Evolutionary conservation across 345 rosid genomes (phyloP), one percentile per base, ranked within the genome.

Genomic region (Citrus unshiu): DNA sequence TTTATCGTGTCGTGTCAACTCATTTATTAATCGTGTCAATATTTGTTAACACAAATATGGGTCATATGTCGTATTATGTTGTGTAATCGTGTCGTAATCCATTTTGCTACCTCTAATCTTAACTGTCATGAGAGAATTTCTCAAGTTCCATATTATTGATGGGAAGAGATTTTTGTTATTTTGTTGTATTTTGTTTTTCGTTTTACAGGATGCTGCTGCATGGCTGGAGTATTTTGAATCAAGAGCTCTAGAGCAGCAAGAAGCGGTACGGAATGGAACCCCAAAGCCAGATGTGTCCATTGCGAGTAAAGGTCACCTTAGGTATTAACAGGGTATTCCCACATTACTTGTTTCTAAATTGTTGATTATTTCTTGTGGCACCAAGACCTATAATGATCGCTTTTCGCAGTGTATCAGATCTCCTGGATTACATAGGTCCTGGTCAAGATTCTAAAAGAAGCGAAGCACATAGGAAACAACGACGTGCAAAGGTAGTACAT

Each of bases 171-270:
- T 37, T 34, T 49, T 51, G 56, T 13, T 51, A 16, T 13, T 16
- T 51, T 51, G 3, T 51, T 51, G 49, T 16, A 51, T 51, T 49
- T 49, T 30, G 3, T 51, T 13, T 64, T 77, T 74, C 29, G 16
- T 79, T 63, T 78, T 77, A 46, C 83, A 90, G 93, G 93, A 90
- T 81, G 90, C 95, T 88, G 90, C 89, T 81, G 93, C 93, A 24
- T 91, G 93, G 93, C 93, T 89, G 57, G 91, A 90, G 72, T 89
- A 91, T 76, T 91, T 91, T 85, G 92, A 91, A 72, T 87, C 93
- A 24, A 89, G 83, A 81, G 91, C 88, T 74, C 77, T 88, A 32
- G 95, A 91, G 81, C 95, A 89, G 88, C 93, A 91, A 80, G 93
- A 91, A 78, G 91, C 91, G 0, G 89, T 85, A 29, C 84, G 84